A percentile compares a stretch with the other conserved stretches of the same genome.
Evolutionary conservation across 305 asterid species (phyloP).

Genomic region (Salvia sclarea): DNA sequence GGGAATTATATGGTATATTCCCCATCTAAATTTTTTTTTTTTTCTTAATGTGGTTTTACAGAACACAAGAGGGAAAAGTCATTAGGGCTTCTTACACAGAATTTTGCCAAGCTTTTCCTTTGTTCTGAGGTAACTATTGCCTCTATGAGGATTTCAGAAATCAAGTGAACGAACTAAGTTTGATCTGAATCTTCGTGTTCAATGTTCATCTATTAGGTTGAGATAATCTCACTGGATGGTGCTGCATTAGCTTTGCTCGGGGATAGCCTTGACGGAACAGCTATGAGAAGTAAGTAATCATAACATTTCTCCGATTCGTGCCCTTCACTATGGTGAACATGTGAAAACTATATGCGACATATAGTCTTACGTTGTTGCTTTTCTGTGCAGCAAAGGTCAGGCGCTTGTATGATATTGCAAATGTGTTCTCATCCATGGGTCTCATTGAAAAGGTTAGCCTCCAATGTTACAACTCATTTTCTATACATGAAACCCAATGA

Average conservation of each 20-base stretch:
- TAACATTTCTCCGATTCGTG: slow-evolving; percentile 15
- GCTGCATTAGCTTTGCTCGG: slow-evolving; percentile 57
- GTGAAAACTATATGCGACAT: neutral
- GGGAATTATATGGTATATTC: neutral
- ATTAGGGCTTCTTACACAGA: slow-evolving; percentile 58
- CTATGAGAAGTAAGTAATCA: slow-evolving; percentile 50
- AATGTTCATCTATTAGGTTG: slow-evolving; percentile 53
- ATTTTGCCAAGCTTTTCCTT: slow-evolving; percentile 68
- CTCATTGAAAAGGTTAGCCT: slow-evolving; percentile 64
- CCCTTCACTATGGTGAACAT: slow-evolving; percentile 21
- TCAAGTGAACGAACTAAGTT: slow-evolving; percentile 9
- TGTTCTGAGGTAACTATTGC: slow-evolving; percentile 53
- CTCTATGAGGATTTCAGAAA: neutral
- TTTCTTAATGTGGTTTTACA: slow-evolving; percentile 32
- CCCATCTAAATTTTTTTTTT: neutral
- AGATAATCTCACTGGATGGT: slow-evolving; percentile 55
- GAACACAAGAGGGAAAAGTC: slow-evolving; percentile 65
- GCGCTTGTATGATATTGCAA: slow-evolving; percentile 72
- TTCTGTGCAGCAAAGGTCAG: slow-evolving; percentile 60
- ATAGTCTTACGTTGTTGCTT: slow-evolving; percentile 18
- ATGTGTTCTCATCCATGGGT: slow-evolving; percentile 62
- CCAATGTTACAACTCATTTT: slow-evolving; percentile 40
- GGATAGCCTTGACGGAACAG: slow-evolving; percentile 34
- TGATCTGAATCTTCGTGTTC: slow-evolving; percentile 19
- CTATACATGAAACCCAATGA: slow-evolving; percentile 38